Percentiles rank a stretch among this genome's conserved stretches.
phyloP scores from a whole-genome alignment of 176 grass and related monocot genomes.

The Musa beccarii region DNA sequence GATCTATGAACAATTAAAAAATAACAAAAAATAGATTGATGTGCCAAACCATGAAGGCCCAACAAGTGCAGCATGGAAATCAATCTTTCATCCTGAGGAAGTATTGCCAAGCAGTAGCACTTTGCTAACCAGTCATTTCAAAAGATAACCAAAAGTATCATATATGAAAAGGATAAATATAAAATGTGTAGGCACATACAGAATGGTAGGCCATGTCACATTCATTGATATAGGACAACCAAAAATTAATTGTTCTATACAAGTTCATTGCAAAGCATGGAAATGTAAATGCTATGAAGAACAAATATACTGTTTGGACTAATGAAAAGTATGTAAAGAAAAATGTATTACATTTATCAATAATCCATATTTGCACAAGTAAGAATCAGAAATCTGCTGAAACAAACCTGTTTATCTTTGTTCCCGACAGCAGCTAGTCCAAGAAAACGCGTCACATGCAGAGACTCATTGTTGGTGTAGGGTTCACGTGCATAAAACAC shows the following conservation, averaged over 20 bases:
- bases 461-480: constrained; percentile 57
- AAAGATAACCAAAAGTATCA: neutral
- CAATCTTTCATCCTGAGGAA: neutral
- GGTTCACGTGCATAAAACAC: constrained; percentile 81
- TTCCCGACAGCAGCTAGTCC: constrained; percentile 86
- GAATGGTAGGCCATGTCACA: neutral
- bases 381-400: constrained; percentile 2
- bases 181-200: neutral
- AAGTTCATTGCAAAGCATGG: neutral
- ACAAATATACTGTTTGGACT: neutral
- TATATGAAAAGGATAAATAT: neutral
- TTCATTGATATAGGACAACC: neutral
- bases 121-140: neutral
- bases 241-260: neutral
- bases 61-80: neutral
- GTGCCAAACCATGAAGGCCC: neutral
- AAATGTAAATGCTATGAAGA: neutral
- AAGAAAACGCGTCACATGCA: constrained; percentile 80
- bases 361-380: neutral
- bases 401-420: constrained; percentile 84
- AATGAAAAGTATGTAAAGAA: too few relatives aligned
- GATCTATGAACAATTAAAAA: too few relatives aligned
- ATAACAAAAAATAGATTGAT: too few relatives aligned
- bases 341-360: neutral
- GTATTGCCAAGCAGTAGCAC: neutral